Conservation (phyloP, 192 early-diverging fungal species). For the Cetraspora pellucida region DNA sequence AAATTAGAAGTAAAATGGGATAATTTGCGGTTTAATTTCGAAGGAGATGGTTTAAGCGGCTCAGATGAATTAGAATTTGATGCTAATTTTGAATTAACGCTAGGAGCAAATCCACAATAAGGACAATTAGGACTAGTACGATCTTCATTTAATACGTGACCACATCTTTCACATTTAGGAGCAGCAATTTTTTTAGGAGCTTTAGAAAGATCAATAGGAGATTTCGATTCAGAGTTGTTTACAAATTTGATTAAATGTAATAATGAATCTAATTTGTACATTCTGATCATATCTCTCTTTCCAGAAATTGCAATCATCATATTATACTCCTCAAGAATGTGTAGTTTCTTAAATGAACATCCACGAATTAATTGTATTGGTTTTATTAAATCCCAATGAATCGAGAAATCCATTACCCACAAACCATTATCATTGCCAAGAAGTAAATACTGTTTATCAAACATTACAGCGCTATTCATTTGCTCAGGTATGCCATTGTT, state of each 20-base stretch:
- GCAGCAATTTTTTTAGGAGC: conserved; percentile 9
- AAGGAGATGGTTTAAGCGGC: not conserved
- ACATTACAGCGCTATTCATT: conserved; percentile 11
- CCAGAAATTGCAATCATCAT: conserved; percentile 24
- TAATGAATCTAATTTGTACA: conserved; percentile 6
- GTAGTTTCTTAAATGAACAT: conserved; percentile 14
- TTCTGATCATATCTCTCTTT: conserved; percentile 16
- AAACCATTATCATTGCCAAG: conserved; percentile 28
- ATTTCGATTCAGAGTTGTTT: not conserved
- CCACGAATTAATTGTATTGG: conserved; percentile 18
- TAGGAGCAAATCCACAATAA: not conserved
- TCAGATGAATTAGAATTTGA: not conserved
- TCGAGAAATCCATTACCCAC: conserved; percentile 10
- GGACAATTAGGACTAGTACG: not conserved
- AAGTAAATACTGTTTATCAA: conserved; percentile 24
- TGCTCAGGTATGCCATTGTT: not conserved
- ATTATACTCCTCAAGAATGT: conserved; percentile 2
- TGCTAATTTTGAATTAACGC: not conserved
- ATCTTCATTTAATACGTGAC: not conserved
- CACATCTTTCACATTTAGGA: conserved; percentile 13
- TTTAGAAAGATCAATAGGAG: conserved; percentile 14
- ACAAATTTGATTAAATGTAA: conserved; percentile 25
- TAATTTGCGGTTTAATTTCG: not conserved
- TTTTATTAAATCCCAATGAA: conserved; percentile 24
- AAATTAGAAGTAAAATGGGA: conserved; percentile 6